A percentile compares a stretch with the other conserved stretches of the same genome.
These are phyloP conservation scores for Cercophora samala DNA, from an alignment of 495 filamentous ascomycete genomes.

Conservation along the genomic window DNA sequence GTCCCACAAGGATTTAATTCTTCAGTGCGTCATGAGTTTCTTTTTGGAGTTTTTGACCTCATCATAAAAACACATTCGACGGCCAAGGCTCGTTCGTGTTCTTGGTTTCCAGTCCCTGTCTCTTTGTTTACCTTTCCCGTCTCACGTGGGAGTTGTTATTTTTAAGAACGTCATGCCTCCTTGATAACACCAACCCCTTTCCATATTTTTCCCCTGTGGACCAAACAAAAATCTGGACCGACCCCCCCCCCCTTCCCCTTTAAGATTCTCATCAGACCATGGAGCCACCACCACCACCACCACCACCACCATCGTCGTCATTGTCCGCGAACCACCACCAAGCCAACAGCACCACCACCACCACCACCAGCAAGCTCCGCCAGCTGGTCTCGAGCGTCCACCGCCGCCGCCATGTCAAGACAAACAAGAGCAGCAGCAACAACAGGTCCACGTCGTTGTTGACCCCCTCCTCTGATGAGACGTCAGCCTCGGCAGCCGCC, in stretches of 20 bases:
- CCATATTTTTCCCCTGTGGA: not conserved
- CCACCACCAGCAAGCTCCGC: not conserved
- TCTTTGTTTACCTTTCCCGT: not conserved
- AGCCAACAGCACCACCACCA: too few species aligned
- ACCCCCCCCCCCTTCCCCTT: too few species aligned
- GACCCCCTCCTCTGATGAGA: not conserved
- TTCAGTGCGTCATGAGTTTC: not conserved
- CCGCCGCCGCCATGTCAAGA: not conserved
- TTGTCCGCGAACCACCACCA: not conserved
- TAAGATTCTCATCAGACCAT: not conserved
- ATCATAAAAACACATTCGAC: not conserved
- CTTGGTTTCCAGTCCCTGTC: not conserved
- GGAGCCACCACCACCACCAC: not conserved
- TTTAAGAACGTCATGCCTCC: not conserved
- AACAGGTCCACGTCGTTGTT: too few species aligned
- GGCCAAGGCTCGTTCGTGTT: not conserved
- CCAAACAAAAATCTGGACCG: too few species aligned
- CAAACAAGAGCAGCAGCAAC: too few species aligned
- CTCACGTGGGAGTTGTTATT: not conserved
- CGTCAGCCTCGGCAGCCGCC: not conserved
- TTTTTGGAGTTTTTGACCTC: too few species aligned
- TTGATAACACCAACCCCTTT: not conserved
- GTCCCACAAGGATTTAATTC: not conserved
- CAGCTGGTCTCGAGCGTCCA: not conserved
- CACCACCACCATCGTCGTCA: too few species aligned